These are phyloP conservation scores for Paralagenidium karlingii DNA, from an alignment of 352 stramenopile genomes.

Conservation along the genomic window DNA sequence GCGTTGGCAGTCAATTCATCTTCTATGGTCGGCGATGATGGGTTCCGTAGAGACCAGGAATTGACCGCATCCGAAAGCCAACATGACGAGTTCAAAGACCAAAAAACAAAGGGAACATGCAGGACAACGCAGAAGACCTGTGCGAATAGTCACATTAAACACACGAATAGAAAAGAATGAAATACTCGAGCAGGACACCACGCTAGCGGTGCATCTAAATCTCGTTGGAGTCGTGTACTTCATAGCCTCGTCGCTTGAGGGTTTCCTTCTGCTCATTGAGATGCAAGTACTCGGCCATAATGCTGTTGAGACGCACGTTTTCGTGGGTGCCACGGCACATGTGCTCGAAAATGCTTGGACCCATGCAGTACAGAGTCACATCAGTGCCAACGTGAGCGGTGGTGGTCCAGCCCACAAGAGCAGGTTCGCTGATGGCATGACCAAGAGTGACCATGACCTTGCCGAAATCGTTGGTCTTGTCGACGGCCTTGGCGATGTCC, in stretches of 20 bases:
- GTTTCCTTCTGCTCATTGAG: slow-evolving; percentile 50
- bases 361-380: slow-evolving; percentile 64
- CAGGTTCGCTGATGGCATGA: slow-evolving; percentile 30
- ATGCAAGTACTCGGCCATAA: slow-evolving; percentile 59
- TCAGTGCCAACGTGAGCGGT: slow-evolving; percentile 53
- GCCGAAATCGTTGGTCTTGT: slow-evolving; percentile 21
- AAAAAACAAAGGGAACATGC: too few species aligned
- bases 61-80: too few species aligned
- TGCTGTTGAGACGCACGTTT: slow-evolving; percentile 61
- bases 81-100: too few species aligned
- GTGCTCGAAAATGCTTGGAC: slow-evolving; percentile 31
- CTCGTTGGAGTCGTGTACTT: too few species aligned
- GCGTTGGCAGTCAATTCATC: too few species aligned
- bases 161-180: too few species aligned
- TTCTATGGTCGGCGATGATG: too few species aligned
- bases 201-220: too few species aligned
- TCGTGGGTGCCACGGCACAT: slow-evolving; percentile 55
- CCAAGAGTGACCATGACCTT: slow-evolving; percentile 39
- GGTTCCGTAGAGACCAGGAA: too few species aligned
- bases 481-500: slow-evolving; percentile 26
- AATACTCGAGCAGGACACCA: too few species aligned
- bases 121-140: too few species aligned
- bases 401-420: slow-evolving; percentile 43
- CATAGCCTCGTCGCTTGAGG: slow-evolving; percentile 12
- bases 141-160: too few species aligned